These are phyloP conservation scores for Abortiporus biennis DNA, from an alignment of 1,284 basidiomycete genomes.

Conservation along the genomic window DNA sequence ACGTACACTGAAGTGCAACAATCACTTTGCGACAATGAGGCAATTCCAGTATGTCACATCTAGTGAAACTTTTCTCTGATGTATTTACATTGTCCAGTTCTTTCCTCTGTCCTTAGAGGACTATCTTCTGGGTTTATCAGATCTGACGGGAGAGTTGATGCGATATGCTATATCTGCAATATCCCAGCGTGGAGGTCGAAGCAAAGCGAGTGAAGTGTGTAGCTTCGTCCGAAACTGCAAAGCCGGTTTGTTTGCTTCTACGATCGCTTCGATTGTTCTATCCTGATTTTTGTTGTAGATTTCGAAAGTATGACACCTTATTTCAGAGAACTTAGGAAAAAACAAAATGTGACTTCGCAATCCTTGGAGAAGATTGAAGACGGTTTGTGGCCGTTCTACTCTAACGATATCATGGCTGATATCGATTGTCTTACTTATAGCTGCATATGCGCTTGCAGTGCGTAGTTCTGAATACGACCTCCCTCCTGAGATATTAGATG, in stretches of 20 bases:
- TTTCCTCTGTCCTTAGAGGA: constrained; percentile 72
- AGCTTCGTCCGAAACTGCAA: constrained; percentile 78
- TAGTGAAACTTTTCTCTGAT: not conserved
- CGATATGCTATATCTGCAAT: constrained; percentile 82
- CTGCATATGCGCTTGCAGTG: constrained; percentile 64
- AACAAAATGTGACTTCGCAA: constrained; percentile 81
- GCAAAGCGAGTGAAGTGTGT: constrained; percentile 66
- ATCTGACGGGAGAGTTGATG: constrained; percentile 98
- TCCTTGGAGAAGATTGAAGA: constrained; percentile 93
- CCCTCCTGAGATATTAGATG: constrained; percentile 58
- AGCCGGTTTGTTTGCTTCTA: constrained; percentile 65
- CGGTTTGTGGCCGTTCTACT: constrained; percentile 42
- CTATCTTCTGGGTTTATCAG: constrained; percentile 89
- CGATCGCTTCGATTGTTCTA: no score
- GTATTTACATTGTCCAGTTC: constrained; percentile 36
- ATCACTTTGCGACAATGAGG: constrained; percentile 52
- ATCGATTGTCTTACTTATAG: constrained; percentile 28
- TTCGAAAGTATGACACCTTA: constrained; percentile 71
- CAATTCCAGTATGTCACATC: constrained; percentile 35
- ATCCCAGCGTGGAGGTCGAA: constrained; percentile 63
- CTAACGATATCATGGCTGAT: constrained; percentile 1
- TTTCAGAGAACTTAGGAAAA: constrained; percentile 74
- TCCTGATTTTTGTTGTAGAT: constrained; percentile 39
- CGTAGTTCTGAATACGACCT: constrained; percentile 68
- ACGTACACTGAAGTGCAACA: constrained; percentile 65